These are phyloP conservation scores for Pelargonium australe DNA, from an alignment of 441 rosid genomes.

Conservation along the genomic window DNA sequence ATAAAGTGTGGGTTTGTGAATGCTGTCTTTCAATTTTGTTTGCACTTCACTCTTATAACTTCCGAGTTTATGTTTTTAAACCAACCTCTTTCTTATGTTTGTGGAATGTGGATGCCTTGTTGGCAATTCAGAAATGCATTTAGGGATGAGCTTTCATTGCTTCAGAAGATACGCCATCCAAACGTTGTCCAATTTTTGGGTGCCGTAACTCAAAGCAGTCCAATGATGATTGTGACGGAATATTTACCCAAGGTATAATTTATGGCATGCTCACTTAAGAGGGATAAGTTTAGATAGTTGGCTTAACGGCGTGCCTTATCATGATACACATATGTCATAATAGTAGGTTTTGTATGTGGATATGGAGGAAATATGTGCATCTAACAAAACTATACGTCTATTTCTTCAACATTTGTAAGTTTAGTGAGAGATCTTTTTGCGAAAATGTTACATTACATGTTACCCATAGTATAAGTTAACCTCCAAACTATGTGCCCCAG, in stretches of 20 bases:
- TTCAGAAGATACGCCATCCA: conserved; percentile 80
- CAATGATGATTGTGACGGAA: conserved; percentile 80
- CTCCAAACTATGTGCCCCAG: too few relatives aligned
- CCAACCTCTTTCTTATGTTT: conserved; percentile 9
- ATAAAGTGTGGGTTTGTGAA: conserved; percentile 55
- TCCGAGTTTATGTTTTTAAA: neutral
- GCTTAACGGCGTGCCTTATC: too few relatives aligned
- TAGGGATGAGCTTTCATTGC: conserved; percentile 66
- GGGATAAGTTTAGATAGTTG: neutral
- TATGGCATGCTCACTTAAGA: neutral
- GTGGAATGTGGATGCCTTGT: conserved; percentile 10
- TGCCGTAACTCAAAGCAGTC: conserved; percentile 79
- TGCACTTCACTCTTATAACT: neutral
- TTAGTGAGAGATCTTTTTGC: too few relatives aligned
- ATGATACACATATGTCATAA: too few relatives aligned
- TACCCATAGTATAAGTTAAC: too few relatives aligned
- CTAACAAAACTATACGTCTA: too few relatives aligned
- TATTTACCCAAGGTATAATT: conserved; percentile 53
- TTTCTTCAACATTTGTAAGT: too few relatives aligned
- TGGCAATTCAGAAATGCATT: conserved; percentile 51
- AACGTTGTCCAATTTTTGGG: conserved; percentile 79
- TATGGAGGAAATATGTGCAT: too few relatives aligned
- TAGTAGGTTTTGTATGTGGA: too few relatives aligned
- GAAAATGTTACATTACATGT: too few relatives aligned
- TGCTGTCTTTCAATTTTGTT: neutral